Percentiles rank a stretch among this genome's conserved stretches.
phyloP scores from a whole-genome alignment of 257 asterid genomes.

The Solanum appendiculatum region DNA sequence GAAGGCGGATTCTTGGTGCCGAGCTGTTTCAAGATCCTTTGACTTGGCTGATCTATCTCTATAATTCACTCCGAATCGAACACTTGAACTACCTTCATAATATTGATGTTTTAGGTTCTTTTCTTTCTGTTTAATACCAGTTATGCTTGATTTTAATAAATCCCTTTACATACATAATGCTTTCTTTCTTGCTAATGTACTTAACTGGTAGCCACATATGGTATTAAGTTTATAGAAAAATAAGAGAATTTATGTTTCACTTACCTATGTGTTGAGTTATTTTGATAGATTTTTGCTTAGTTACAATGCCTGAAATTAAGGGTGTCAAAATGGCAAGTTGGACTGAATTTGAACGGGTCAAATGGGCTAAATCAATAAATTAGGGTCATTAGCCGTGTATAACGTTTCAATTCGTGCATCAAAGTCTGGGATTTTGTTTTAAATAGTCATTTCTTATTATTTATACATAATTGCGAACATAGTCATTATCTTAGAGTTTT shows the following conservation, averaged over 20 bases:
- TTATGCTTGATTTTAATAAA: background rate
- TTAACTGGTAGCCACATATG: background rate
- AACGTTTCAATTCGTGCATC: background rate
- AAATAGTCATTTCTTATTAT: background rate
- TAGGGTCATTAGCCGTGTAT: too few species aligned
- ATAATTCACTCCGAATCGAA: background rate
- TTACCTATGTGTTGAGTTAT: background rate
- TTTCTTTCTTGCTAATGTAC: background rate
- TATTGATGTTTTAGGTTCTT: background rate
- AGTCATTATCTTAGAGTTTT: background rate
- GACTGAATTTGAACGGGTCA: background rate
- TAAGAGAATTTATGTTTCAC: background rate
- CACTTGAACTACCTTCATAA: background rate
- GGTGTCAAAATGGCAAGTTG: background rate
- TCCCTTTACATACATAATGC: background rate
- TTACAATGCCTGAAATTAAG: background rate
- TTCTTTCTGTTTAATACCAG: background rate
- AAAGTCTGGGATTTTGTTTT: background rate
- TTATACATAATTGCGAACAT: background rate
- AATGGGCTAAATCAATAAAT: too few species aligned
- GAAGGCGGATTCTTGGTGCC: conserved; percentile 86
- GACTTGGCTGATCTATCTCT: conserved; percentile 85
- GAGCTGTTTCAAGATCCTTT: conserved; percentile 66
- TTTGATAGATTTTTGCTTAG: too few species aligned
- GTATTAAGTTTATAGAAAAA: background rate